Base-by-base conservation (phyloP, 495 filamentous ascomycete genomes). In the Neurospora discreta region DNA sequence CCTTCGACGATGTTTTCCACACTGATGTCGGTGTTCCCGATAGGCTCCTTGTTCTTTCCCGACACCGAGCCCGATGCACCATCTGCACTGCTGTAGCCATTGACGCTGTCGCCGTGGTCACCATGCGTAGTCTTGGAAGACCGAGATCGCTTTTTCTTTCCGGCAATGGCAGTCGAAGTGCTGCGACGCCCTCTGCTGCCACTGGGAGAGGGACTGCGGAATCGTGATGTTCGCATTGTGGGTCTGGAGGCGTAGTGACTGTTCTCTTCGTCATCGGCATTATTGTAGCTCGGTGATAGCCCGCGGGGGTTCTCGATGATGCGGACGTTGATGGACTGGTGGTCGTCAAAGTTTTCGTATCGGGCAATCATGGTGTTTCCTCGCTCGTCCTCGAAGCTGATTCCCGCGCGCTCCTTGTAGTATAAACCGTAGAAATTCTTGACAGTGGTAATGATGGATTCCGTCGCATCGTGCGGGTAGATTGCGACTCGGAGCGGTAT, bases 381-480 rank as follows among this genome's bases (percentile, higher is more conserved):
- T 74, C 92, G 80, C 52, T 90, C 87, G 82, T 98, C 94, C 79
- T 98, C 93, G 74, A 99, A 98, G 82, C 91, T 92, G 78, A 98
- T 88, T 71, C 93, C 91, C 23, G 26, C 52, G 52, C 52, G 52
- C 52, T 65, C 52, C 78, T 88, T 88, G 74, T 89, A 86, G 76
- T 96, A 95, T 75, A 98, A 87, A 44, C 94, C 95, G 79, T 95
- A 97, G 84, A 98, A 97, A 83, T 97, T 97, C 84, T 96, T 98
- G 71, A 98, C 94, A 5, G 95, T 98, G 4, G 92, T 92, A 70
- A 97, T 91, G 80, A 99, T 98, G 33, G 93, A 97, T 73, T 97
- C 94, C 6, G 95, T 99, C 65, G 91, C 91, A 83, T 99, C 95
- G 82, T 97, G 93, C 26, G 92, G 92, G 74, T 88, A 94, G 67